A percentile compares a stretch with the other conserved stretches of the same genome.
Conservation (phyloP, 805 yeast genomes). For the Priceomyces castillae region DNA sequence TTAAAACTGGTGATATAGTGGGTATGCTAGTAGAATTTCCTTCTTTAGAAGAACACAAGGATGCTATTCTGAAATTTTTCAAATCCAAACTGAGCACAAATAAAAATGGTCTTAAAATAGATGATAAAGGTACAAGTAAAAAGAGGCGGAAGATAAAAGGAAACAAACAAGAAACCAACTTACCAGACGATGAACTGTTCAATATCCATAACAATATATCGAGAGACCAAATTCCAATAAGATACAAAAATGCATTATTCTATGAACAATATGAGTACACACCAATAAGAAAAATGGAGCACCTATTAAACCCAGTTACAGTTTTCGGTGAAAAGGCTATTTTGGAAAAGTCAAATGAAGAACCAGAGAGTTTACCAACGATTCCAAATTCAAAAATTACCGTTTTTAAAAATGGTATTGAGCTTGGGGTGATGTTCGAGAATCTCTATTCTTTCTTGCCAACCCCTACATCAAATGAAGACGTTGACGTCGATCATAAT, state of each 20-base stretch:
- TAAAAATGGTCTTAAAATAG: slow-evolving; percentile 1
- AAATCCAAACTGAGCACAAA: slow-evolving; percentile 6
- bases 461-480: slow-evolving; percentile 59
- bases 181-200: slow-evolving; percentile 16
- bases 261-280: slow-evolving; percentile 85
- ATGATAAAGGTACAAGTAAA: slow-evolving; percentile 7
- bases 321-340: slow-evolving; percentile 68
- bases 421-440: slow-evolving; percentile 62
- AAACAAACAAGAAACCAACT: slow-evolving; percentile 15
- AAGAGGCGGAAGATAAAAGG: slow-evolving; percentile 14
- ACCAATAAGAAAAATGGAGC: slow-evolving; percentile 67
- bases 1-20: slow-evolving; percentile 74
- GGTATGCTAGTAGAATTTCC: slow-evolving; percentile 80
- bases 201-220: slow-evolving; percentile 43
- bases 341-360: slow-evolving; percentile 37
- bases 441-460: slow-evolving; percentile 76
- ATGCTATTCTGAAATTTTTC: slow-evolving; percentile 34
- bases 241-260: slow-evolving; percentile 71
- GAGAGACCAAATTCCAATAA: slow-evolving; percentile 85
- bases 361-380: slow-evolving; percentile 38
- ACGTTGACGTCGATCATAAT: slow-evolving; percentile 21
- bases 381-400: slow-evolving; percentile 59
- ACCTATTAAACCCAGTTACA: slow-evolving; percentile 66
- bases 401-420: slow-evolving; percentile 75
- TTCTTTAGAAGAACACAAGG: slow-evolving; percentile 39